Base-by-base conservation (phyloP, 1,284 basidiomycete genomes). In the Moesziomyces sp. region DNA sequence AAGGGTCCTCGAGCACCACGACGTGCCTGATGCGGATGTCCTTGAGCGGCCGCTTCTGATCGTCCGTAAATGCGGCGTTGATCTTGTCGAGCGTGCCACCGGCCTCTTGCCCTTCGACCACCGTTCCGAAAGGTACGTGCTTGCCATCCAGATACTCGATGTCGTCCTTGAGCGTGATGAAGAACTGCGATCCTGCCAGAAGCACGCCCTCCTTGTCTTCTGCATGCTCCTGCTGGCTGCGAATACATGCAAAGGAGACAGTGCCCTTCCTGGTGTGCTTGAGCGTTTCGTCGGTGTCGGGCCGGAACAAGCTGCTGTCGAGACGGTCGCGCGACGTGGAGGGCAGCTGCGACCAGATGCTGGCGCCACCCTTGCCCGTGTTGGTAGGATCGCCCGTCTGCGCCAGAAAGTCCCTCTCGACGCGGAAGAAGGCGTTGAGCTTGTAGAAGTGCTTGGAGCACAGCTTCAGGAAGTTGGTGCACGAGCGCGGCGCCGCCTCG, bases 361-460 rank as follows among this genome's bases (percentile, higher is more conserved):
- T 62, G 8, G 51, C 46, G 4, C 71, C 71, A 30, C 96, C 95
- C 42, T 90, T 93, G 24, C 96, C 96, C 3, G 92, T 92, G 16
- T 95, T 94, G n/a, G 92, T 91, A 1, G 95, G 96, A 80, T 98
- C 96, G 38, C 96, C 96, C 3, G 89, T 89, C 85, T 99, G 96
- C 14, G 94, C 94, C 55, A 99, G 89, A 77, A 99, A 99, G 84
- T 97, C 93, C 85, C 94, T 96, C 40, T 94, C 94, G 9, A 99
- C 95, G 93, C 80, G 24, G 77, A 66, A 68, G 87, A 99, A 98
- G 0, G 93, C 93, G 84, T 94, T 92, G 73, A 97, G 86, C 84
- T 94, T 95, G 87, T 97, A 98, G 84, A 96, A 96, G 85, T 97
- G 97, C 67, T 93, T 88, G 86, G 96, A 96, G 86, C 94, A 97